A percentile compares a stretch with the other conserved stretches of the same genome.
phyloP scores from a whole-genome alignment of 345 rosid species.

The Acer saccharum region DNA sequence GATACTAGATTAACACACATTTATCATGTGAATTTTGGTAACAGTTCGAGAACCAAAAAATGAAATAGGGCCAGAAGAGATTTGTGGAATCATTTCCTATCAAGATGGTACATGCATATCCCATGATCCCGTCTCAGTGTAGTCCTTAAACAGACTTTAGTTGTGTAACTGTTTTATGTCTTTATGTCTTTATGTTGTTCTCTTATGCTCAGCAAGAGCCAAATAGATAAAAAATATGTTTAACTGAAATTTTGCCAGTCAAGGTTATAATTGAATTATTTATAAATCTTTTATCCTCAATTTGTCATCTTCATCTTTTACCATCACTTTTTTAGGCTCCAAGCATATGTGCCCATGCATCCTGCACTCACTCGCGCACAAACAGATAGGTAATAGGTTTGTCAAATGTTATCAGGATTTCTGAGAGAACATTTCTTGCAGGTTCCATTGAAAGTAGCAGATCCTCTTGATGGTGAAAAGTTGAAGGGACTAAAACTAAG shows the following conservation, averaged over 20 bases:
- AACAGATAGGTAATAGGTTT: background rate
- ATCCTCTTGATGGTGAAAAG: conserved; percentile 52
- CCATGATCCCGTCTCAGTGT: background rate
- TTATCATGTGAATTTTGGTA: conserved; percentile 1
- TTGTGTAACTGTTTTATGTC: background rate
- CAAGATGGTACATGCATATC: background rate
- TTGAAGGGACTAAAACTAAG: conserved; percentile 61
- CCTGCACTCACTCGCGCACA: background rate
- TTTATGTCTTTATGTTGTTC: background rate
- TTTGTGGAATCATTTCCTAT: background rate
- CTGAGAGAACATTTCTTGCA: conserved; percentile 34
- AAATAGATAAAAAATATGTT: no score
- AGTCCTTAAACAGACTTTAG: background rate
- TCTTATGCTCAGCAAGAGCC: background rate
- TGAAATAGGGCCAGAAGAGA: background rate
- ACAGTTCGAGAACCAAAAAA: background rate
- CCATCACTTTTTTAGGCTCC: conserved; percentile 1
- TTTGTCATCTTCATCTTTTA: conserved; percentile 5
- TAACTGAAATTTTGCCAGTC: background rate
- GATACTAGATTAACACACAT: background rate
- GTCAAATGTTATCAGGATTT: background rate
- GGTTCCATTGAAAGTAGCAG: conserved; percentile 70
- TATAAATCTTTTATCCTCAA: background rate
- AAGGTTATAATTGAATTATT: background rate
- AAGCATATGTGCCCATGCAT: background rate